Evolutionary conservation across 106 monocot species (phyloP).

Genomic region (Allium fistulosum): DNA sequence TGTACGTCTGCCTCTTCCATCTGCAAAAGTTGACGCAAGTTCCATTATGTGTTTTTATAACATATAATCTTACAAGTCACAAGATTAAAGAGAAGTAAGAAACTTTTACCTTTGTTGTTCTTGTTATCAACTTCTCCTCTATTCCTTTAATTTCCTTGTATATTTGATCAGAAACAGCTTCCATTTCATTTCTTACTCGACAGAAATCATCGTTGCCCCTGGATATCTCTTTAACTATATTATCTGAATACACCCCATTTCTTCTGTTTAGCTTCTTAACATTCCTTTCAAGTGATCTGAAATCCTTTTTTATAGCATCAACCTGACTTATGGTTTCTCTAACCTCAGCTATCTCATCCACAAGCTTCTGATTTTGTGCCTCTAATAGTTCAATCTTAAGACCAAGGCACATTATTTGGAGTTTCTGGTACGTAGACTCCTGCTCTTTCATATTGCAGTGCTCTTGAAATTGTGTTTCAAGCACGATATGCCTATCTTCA

Average conservation of each 20-base stretch:
- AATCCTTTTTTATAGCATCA: constrained; percentile 8
- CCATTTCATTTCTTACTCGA: constrained; percentile 11
- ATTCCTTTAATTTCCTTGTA: constrained; percentile 12
- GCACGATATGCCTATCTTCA: constrained; percentile 10
- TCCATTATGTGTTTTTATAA: too few species aligned
- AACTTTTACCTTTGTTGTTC: not conserved
- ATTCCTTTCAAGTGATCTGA: constrained; percentile 15
- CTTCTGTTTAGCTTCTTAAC: constrained; percentile 23
- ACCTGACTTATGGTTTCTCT: constrained; percentile 10
- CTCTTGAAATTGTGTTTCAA: constrained; percentile 24
- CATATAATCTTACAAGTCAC: not conserved
- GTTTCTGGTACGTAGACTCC: constrained; percentile 39
- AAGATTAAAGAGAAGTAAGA: not conserved
- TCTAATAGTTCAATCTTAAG: constrained; percentile 37
- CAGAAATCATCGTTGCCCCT: constrained; percentile 10
- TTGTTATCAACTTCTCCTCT: constrained; percentile 2
- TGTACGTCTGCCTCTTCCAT: constrained; percentile 10
- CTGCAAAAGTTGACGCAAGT: not conserved
- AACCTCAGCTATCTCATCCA: constrained; percentile 9
- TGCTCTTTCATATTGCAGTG: constrained; percentile 31
- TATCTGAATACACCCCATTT: not conserved
- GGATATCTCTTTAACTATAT: not conserved
- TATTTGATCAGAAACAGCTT: constrained; percentile 9
- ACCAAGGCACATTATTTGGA: constrained; percentile 50
- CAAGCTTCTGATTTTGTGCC: constrained; percentile 24